Base-by-base conservation (phyloP, 2,329 filamentous ascomycete genomes). In the Sporothrix brasiliensis region DNA sequence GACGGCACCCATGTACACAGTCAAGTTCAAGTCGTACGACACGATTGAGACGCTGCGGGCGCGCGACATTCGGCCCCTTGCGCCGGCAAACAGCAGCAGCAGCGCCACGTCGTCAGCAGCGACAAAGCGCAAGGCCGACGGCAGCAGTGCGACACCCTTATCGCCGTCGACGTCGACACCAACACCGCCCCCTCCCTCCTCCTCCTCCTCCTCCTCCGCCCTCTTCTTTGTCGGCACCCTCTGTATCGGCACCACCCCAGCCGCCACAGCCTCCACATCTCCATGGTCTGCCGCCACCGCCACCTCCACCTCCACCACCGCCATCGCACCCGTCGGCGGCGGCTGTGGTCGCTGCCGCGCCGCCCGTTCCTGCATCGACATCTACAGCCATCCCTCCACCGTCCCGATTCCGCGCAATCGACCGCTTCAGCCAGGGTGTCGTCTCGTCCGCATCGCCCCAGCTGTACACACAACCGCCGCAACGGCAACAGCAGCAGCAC, bases 11-110 rank as follows among this genome's bases (percentile, higher is more conserved):
- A 92, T 97, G 73, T 99, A 97, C 79, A 91, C 92, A 63, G 94
- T 99, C 79, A 95, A 92, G 75, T 99, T 98, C 85, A 94, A 96
- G 81, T 92, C 89, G 76, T 98, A 98, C 81, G 88, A 90, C 73
- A 93, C 87, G 27, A 92, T 91, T 60, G 93, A 97, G 80, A 95
- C 92, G 47, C 81, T 97, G 72, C 88, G 90, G 72, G 88, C 91
- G 73, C 90, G 91, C 79, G 93, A 98, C 77, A 92, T 97, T 74
- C 90, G 92, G 76, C 92, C 93, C 67, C 82, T 95, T 49, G 87
- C 67, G 24, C 21, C 67, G 11, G 24, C 41, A 39, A 53, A 27
- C 60, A 52, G 58, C 63, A 47, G n/a, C 30, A 21, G 13, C 11
- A 21, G 16, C 41, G 0, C 16, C 44, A 5, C 19, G 16, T 27